phyloP scores from a whole-genome alignment of 2,329 filamentous ascomycete species.

The Colletotrichum tofieldiae region DNA sequence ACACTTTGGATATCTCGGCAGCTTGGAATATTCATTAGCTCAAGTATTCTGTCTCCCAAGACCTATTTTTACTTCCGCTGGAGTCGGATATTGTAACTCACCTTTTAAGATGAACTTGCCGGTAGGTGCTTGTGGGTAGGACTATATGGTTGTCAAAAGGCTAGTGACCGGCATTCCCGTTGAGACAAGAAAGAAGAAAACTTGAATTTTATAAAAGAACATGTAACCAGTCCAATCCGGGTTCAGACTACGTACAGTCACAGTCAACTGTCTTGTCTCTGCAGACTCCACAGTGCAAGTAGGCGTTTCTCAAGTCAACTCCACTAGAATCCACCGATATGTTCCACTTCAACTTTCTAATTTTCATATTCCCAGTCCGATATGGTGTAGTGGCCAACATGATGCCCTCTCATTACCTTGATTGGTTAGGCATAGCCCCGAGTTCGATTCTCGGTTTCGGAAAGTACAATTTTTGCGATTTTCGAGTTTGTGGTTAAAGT shows the following conservation, averaged over 20 bases:
- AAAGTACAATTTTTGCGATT: background rate
- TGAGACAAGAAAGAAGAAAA: too few species aligned
- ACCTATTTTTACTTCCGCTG: too few species aligned
- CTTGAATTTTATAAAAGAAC: too few species aligned
- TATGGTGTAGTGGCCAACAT: constrained; percentile 42
- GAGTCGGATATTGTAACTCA: too few species aligned
- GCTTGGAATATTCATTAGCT: too few species aligned
- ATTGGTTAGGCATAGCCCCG: constrained; percentile 41
- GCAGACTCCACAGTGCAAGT: background rate
- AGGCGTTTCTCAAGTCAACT: rapidly evolving
- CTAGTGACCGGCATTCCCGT: too few species aligned
- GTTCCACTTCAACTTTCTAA: rapidly evolving
- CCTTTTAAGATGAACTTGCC: too few species aligned
- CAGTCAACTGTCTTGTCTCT: background rate
- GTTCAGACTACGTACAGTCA: background rate
- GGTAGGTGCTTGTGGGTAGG: too few species aligned
- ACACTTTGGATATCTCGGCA: too few species aligned
- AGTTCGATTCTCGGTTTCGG: constrained; percentile 41
- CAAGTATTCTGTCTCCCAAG: too few species aligned
- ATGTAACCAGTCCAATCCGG: too few species aligned
- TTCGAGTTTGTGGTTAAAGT: background rate
- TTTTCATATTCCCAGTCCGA: background rate
- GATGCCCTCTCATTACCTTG: constrained; percentile 34
- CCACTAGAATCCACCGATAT: background rate
- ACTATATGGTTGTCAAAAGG: too few species aligned